Percentiles rank a stretch among this genome's conserved stretches.
These are phyloP conservation scores for Paramecium biaurelia DNA, from an alignment of 73 alveolate species.

Conservation along the genomic window DNA sequence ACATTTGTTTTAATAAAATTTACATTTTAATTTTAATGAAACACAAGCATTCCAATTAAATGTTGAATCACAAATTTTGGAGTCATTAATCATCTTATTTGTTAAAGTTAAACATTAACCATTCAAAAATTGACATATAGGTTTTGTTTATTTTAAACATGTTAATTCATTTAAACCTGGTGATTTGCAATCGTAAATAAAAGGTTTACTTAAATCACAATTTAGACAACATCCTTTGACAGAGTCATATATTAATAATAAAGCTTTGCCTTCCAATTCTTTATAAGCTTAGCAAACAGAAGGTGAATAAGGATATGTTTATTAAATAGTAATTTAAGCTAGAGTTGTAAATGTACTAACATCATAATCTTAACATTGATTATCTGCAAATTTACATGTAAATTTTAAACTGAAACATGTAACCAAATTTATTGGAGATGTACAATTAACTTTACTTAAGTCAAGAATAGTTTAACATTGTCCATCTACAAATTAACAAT, in stretches of 20 bases:
- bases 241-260: neutral
- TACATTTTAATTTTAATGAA: neutral
- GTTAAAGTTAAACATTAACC: neutral
- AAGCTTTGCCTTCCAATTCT: neutral
- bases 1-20: neutral
- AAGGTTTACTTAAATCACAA: neutral
- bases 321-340: neutral
- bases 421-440: neutral
- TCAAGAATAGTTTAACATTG: neutral
- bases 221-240: neutral
- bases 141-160: neutral
- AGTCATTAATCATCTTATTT: neutral
- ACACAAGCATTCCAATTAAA: slow-evolving; percentile 28
- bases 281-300: neutral
- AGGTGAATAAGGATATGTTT: neutral
- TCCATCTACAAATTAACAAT: neutral
- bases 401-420: neutral
- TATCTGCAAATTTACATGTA: neutral
- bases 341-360: neutral
- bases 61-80: neutral
- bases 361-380: neutral
- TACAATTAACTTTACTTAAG: neutral
- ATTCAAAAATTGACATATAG: neutral
- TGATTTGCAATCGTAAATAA: neutral
- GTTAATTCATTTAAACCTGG: neutral